Evolutionary conservation across 2,329 filamentous ascomycete genomes (phyloP), one percentile per base, ranked within the genome.

Genomic region (Juglanconis juglandina): DNA sequence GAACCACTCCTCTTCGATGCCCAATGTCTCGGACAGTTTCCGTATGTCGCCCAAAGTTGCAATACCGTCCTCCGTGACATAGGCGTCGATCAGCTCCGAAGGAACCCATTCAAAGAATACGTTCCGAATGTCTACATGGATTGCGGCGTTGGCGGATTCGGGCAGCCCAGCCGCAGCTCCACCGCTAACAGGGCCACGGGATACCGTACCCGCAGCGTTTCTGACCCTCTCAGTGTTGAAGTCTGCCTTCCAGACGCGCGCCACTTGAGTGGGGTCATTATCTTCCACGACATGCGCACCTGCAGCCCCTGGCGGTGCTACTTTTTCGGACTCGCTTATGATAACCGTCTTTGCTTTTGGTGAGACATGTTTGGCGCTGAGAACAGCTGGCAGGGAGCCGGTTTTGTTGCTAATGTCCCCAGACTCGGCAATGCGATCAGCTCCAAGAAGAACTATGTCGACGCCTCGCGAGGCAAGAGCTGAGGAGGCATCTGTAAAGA

Each of bases 381-480:
- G 73, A 0, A 84, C 78, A 1, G 83, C 79, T 1, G 85, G 80
- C 6, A 89, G 71, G 1, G 85, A 87, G 0, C 87, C 87, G 0
- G 80, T 85, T 71, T 90, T 90, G 72, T 90, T 90, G 69, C 81
- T 85, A 17, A 89, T 82, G 35, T 83, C 80, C 2, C 86, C 87
- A 1, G 73, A 69, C 0, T 73, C 69, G 11, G 82, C 81, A 58
- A 91, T 85, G 4, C 83, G 75, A 67, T 90, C 87, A 1, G 87
- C 86, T 1, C 87, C 87, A 1, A 91, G 73, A 3, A 91, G 71
- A 2, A 90, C 72, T 1, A 87, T 56, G 65, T 89, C 79, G 3
- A 83, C 75, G n/a, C 71, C 74, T 17, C 70, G 66, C 3, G 81
- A 77, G 1, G 85, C 83, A 9, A 83, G 69, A 0, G 81, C 84